Base-by-base conservation (phyloP, 129 eudicot genomes). In the Pittosporum tobira region DNA sequence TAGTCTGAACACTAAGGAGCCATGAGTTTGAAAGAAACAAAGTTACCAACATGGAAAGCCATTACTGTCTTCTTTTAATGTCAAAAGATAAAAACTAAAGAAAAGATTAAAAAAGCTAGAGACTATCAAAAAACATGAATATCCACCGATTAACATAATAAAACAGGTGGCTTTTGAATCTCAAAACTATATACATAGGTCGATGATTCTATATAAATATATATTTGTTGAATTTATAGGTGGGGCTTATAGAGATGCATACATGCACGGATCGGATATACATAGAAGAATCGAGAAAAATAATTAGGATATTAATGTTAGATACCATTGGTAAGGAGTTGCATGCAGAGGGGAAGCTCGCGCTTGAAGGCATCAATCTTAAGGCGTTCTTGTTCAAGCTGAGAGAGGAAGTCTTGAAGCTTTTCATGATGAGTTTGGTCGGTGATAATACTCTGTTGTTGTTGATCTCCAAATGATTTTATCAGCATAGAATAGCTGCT, bases 301-400 rank as follows among this genome's bases (percentile, higher is more conserved):
- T 4, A 55, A 18, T 14, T 10, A 9, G n/a, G n/a, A 59, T 27
- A 48, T 10, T n/a, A n/a, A n/a, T n/a, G n/a, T n/a, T n/a, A n/a
- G n/a, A 7, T 83, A 91, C 99, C 99, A 71, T 91, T 91, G 40
- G 79, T 78, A 52, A 91, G 94, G 61, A 91, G 96, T 64, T 91
- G 94, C 96, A 91, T 91, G 84, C 99, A 91, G 43, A 91, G 96
- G 5, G 99, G 99, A 63, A 91, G 96, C 65, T 91, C 99, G 48
- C 99, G 96, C 61, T 91, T 91, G 75, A 91, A 91, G 46, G 99
- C 99, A 46, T 86, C 99, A 24, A 91, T 91, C 87, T 91, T 91
- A 74, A 83, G 87, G 25, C 94, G 67, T 81, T 91, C 99, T 74
- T 91, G 94, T 73, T 91, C 99, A 10, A 91, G 96, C 1, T 84